These are phyloP conservation scores for Lichtheimia corymbifera DNA, from an alignment of 371 early-diverging fungal genomes.

Conservation along the genomic window DNA sequence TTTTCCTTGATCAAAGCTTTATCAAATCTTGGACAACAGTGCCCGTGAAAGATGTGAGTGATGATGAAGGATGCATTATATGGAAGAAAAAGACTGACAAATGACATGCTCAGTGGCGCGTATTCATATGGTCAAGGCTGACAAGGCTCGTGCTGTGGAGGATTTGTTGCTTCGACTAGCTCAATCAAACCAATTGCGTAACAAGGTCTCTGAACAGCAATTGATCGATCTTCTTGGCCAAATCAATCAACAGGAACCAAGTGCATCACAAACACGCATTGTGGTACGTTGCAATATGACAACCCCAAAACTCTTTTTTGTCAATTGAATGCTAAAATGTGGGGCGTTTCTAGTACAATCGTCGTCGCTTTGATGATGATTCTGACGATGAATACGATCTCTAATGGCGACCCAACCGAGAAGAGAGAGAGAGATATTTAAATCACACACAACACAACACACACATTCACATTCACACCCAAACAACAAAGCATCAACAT, in stretches of 20 bases:
- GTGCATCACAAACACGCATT: slow-evolving; percentile 71
- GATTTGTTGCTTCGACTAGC: slow-evolving; percentile 91
- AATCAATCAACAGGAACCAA: slow-evolving; percentile 72
- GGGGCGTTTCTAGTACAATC: slow-evolving; percentile 53
- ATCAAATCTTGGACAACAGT: slow-evolving; percentile 80
- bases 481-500: too few species aligned
- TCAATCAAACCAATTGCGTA: slow-evolving; percentile 78
- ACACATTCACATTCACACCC: too few species aligned
- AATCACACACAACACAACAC: too few species aligned
- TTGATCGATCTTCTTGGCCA: slow-evolving; percentile 85
- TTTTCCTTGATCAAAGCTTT: slow-evolving; percentile 59
- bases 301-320: background rate
- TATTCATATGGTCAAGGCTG: slow-evolving; percentile 89
- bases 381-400: slow-evolving; percentile 73
- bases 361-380: slow-evolving; percentile 61
- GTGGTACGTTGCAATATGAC: slow-evolving; percentile 47
- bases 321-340: background rate
- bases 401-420: too few species aligned
- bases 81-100: background rate
- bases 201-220: slow-evolving; percentile 81
- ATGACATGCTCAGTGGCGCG: slow-evolving; percentile 64
- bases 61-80: background rate
- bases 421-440: too few species aligned
- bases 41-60: slow-evolving; percentile 83
- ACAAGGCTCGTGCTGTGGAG: slow-evolving; percentile 88